A percentile compares a stretch with the other conserved stretches of the same genome.
Evolutionary conservation across 1,139 yeast species (phyloP).

Genomic region (Geotrichum macrosporum): DNA sequence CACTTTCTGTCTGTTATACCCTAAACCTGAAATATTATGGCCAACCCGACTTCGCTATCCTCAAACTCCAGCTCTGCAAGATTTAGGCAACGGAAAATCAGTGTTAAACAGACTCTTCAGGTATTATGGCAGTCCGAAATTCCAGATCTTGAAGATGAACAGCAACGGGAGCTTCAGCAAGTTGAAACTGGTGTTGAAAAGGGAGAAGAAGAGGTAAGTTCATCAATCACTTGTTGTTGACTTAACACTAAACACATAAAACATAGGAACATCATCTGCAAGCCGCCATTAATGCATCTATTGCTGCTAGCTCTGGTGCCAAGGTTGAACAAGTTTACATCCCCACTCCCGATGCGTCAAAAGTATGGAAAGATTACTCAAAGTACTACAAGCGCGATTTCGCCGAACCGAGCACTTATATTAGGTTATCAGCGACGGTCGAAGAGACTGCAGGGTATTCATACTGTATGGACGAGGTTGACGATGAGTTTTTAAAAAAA

Average conservation of each 20-base stretch:
- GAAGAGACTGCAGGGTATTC: constrained; percentile 87
- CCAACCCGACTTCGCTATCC: no score
- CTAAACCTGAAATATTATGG: no score
- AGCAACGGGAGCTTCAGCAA: constrained; percentile 80
- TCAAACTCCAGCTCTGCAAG: constrained; percentile 47
- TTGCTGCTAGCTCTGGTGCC: constrained; percentile 51
- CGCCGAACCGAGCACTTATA: constrained; percentile 70
- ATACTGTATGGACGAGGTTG: constrained; percentile 87
- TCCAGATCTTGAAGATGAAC: constrained; percentile 68
- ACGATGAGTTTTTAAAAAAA: constrained; percentile 58
- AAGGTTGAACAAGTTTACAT: constrained; percentile 67
- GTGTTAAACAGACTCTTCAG: constrained; percentile 83
- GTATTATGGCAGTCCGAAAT: constrained; percentile 73
- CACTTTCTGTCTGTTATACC: no score
- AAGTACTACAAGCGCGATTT: constrained; percentile 68
- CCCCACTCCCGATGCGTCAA: constrained; percentile 96
- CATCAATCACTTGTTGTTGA: constrained; percentile 5
- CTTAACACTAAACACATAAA: constrained; percentile 5
- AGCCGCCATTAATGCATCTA: constrained; percentile 75
- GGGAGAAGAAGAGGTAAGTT: constrained; percentile 71
- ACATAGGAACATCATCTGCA: constrained; percentile 78
- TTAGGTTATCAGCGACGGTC: constrained; percentile 87
- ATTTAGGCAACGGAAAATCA: constrained; percentile 85
- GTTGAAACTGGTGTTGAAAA: constrained; percentile 98
- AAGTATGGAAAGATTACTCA: constrained; percentile 70